phyloP scores from a whole-genome alignment of 768 basidiomycete genomes.

The Boletus tylopilopsis region DNA sequence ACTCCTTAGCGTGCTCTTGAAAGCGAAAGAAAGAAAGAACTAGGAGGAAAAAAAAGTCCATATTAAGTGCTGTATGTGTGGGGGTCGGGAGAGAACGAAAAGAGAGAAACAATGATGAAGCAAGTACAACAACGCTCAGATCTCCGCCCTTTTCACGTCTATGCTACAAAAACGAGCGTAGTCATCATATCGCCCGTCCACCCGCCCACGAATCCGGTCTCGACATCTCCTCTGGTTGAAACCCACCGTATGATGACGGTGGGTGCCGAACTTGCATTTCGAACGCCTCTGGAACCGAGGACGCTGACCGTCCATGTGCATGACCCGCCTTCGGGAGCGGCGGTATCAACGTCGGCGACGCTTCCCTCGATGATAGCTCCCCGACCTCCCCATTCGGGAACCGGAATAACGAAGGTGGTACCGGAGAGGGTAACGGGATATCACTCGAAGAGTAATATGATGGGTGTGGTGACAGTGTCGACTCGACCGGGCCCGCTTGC shows the following conservation, averaged over 20 bases:
- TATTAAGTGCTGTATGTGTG: neutral
- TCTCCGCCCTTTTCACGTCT: constrained; percentile 5
- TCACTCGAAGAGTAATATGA: constrained; percentile 62
- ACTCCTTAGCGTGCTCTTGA: neutral
- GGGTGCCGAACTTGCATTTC: constrained; percentile 39
- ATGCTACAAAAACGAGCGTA: constrained; percentile 15
- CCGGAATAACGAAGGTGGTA: constrained; percentile 48
- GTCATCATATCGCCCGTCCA: constrained; percentile 12
- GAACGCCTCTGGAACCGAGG: constrained; percentile 26
- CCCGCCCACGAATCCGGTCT: constrained; percentile 18
- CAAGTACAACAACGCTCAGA: constrained; percentile 24
- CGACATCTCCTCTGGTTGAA: neutral
- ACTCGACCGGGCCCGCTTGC: constrained; percentile 35
- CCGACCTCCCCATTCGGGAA: constrained; percentile 45
- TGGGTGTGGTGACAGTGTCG: constrained; percentile 37
- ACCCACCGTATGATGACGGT: constrained; percentile 1
- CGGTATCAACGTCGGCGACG: constrained; percentile 8
- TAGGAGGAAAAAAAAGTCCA: neutral
- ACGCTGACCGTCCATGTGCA: neutral
- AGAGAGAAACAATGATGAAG: constrained; percentile 6
- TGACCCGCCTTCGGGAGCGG: constrained; percentile 3
- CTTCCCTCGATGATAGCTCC: constrained; percentile 23
- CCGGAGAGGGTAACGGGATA: constrained; percentile 53
- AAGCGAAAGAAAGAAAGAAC: too few species aligned
- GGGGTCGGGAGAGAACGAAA: neutral